phyloP scores from a whole-genome alignment of 192 early-diverging fungal species.

The Umbelopsis sp. region DNA sequence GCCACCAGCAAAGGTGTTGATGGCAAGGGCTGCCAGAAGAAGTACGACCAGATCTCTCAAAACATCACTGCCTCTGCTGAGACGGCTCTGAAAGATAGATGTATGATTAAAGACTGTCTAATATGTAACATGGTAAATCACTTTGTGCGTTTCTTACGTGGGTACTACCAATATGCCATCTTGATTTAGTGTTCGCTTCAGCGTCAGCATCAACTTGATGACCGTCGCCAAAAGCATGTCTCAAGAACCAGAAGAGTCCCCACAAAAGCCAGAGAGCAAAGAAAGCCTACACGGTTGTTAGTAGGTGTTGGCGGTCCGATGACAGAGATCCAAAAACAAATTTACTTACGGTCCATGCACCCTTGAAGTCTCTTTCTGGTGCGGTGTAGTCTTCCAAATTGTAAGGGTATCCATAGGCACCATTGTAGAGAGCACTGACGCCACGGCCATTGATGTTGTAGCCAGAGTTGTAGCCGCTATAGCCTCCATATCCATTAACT shows the following conservation, averaged over 20 bases:
- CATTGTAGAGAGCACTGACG: no score
- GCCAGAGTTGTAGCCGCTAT: no score
- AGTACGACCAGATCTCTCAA: conserved; percentile 40
- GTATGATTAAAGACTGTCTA: background rate
- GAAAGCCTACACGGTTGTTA: conserved; percentile 16
- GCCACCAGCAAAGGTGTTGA: conserved; percentile 44
- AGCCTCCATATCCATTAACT: no score
- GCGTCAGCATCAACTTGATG: background rate
- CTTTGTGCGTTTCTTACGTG: conserved; percentile 23
- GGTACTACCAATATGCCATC: conserved; percentile 15
- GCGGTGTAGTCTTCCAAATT: no score
- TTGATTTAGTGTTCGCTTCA: background rate
- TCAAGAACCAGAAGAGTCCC: conserved; percentile 35
- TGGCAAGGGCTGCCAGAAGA: conserved; percentile 31
- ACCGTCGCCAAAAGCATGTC: conserved; percentile 29
- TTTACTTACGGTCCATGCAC: background rate
- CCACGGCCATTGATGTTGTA: no score
- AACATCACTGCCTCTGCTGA: conserved; percentile 32
- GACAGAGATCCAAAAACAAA: background rate
- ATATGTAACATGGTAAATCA: background rate
- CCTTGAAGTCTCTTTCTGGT: background rate
- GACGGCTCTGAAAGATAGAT: conserved; percentile 21
- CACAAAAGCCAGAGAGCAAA: conserved; percentile 33
- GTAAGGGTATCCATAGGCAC: no score
- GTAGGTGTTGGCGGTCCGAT: background rate